phyloP scores from a whole-genome alignment of 306 rosid species.

The Astragalus glycyphyllos region DNA sequence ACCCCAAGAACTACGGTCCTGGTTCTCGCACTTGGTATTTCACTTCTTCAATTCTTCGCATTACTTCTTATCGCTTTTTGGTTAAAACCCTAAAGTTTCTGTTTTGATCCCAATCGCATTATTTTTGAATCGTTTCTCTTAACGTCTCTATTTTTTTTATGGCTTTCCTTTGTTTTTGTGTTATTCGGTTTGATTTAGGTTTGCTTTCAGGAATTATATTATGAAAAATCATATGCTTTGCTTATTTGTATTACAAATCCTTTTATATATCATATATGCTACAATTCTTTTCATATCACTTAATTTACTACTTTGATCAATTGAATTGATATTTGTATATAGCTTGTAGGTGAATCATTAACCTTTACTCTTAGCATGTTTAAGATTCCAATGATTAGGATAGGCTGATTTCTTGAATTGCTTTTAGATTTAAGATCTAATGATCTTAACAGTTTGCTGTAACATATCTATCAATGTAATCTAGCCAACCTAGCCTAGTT shows the following conservation, averaged over 20 bases:
- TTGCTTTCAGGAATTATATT: background rate
- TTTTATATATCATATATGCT: background rate
- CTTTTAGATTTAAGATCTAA: no score
- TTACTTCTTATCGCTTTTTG: background rate
- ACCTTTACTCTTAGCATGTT: background rate
- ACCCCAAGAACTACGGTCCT: constrained; percentile 94
- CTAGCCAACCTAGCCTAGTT: no score
- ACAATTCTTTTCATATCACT: background rate
- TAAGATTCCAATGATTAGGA: background rate
- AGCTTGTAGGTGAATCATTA: background rate
- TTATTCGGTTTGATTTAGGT: background rate
- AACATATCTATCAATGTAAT: no score
- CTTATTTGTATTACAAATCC: background rate
- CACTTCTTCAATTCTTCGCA: background rate
- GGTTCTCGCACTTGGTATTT: constrained; percentile 91
- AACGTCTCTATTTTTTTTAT: background rate
- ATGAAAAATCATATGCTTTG: background rate
- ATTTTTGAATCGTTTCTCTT: background rate
- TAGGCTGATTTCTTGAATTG: no score
- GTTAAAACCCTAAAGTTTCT: background rate
- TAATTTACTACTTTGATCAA: background rate
- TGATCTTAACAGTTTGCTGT: no score
- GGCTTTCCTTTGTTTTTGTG: background rate
- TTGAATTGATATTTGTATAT: background rate
- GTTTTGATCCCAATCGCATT: background rate